Percentiles rank a stretch among this genome's conserved stretches.
Conservation (phyloP, 306 rosid genomes). For the Crotalaria pallida region DNA sequence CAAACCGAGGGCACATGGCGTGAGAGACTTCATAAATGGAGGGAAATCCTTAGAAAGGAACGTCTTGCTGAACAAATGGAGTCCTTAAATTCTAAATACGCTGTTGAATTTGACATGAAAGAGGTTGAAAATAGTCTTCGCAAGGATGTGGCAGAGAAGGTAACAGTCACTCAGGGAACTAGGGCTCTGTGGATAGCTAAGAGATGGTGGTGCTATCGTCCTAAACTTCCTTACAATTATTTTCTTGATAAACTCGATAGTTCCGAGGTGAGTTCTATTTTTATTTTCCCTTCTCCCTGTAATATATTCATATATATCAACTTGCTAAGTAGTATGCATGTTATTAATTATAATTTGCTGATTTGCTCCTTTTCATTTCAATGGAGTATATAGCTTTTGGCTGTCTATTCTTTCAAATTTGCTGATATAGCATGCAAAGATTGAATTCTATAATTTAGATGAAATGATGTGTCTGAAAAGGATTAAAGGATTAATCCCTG, state of each 20-base stretch:
- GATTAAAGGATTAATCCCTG: neutral
- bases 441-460: neutral
- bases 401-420: neutral
- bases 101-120: constrained; percentile 90
- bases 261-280: constrained; percentile 61
- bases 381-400: neutral
- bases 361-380: constrained; percentile 15
- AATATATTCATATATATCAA: constrained; percentile 8
- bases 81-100: constrained; percentile 65
- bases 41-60: constrained; percentile 66
- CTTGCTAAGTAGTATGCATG: neutral
- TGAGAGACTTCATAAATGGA: constrained; percentile 76
- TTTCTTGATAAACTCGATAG: constrained; percentile 83
- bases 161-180: constrained; percentile 52
- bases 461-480: neutral
- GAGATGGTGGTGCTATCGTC: constrained; percentile 99
- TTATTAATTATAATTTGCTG: constrained; percentile 11
- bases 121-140: constrained; percentile 96
- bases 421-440: neutral
- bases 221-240: constrained; percentile 82
- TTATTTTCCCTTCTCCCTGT: neutral
- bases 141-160: constrained; percentile 73
- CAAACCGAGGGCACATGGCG: constrained; percentile 70
- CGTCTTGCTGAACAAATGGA: constrained; percentile 53
- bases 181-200: constrained; percentile 86